These are phyloP conservation scores for Ceratocystis alfenasii DNA, from an alignment of 2,329 filamentous ascomycete species.

Conservation along the genomic window DNA sequence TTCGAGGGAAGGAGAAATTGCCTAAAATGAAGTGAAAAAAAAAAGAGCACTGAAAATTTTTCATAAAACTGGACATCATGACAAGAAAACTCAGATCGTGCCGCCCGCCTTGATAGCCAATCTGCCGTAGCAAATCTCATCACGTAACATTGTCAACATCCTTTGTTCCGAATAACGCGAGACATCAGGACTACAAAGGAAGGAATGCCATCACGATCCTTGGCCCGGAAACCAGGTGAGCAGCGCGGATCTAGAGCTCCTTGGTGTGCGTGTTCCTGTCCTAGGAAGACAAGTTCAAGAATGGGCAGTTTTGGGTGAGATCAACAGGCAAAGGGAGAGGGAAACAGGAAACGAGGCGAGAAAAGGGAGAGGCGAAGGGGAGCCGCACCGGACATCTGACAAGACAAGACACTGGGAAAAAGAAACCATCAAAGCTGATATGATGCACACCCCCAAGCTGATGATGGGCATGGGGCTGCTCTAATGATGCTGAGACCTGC, in stretches of 20 bases:
- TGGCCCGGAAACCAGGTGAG: background rate
- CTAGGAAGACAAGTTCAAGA: background rate
- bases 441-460: background rate
- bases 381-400: background rate
- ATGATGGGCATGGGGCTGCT: background rate
- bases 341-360: background rate
- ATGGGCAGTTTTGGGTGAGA: background rate
- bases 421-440: background rate
- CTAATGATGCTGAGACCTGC: constrained; percentile 6
- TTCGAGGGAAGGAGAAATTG: background rate
- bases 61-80: background rate
- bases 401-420: background rate
- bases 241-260: background rate
- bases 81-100: background rate
- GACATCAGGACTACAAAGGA: constrained; percentile 4
- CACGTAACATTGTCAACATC: background rate
- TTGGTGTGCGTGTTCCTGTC: background rate
- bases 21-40: background rate
- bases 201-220: constrained; percentile 3
- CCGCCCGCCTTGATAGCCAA: background rate
- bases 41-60: background rate
- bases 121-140: background rate
- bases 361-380: background rate
- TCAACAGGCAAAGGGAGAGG: background rate
- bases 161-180: background rate